Evolutionary conservation across 345 rosid genomes (phyloP).

Genomic region (Boechera retrofracta): DNA sequence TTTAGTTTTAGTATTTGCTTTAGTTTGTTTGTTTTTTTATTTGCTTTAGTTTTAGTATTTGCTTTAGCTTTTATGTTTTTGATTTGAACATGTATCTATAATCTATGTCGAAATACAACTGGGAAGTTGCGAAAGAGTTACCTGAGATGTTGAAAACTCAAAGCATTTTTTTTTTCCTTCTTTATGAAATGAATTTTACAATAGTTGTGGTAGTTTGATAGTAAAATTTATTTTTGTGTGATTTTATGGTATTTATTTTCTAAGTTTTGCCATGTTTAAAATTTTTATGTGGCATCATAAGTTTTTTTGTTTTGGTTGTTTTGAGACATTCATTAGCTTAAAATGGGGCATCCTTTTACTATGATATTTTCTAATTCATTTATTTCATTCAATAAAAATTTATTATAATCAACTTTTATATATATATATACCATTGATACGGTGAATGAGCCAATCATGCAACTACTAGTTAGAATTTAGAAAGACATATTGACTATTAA

Average conservation of each 20-base stretch:
- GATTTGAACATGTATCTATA: no score
- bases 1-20: no score
- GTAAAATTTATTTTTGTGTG: background rate
- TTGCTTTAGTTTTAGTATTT: no score
- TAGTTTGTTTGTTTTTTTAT: no score
- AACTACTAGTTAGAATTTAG: constrained; percentile 14
- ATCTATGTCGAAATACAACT: no score
- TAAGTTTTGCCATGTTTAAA: background rate
- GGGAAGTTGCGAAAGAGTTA: no score
- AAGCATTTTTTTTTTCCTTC: no score
- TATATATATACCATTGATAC: background rate
- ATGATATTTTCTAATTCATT: background rate
- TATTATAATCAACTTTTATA: background rate
- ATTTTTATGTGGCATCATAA: background rate
- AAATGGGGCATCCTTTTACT: background rate
- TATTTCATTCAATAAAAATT: background rate
- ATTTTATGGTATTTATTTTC: background rate
- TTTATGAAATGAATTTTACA: background rate
- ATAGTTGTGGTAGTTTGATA: background rate
- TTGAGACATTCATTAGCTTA: background rate
- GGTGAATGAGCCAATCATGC: constrained; percentile 22
- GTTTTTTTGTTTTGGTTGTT: background rate
- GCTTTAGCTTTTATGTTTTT: no score
- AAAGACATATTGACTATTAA: constrained; percentile 22
- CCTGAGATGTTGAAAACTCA: no score